Conservation (phyloP, 2,329 filamentous ascomycete species). For the Neofusicoccum laricinum region DNA sequence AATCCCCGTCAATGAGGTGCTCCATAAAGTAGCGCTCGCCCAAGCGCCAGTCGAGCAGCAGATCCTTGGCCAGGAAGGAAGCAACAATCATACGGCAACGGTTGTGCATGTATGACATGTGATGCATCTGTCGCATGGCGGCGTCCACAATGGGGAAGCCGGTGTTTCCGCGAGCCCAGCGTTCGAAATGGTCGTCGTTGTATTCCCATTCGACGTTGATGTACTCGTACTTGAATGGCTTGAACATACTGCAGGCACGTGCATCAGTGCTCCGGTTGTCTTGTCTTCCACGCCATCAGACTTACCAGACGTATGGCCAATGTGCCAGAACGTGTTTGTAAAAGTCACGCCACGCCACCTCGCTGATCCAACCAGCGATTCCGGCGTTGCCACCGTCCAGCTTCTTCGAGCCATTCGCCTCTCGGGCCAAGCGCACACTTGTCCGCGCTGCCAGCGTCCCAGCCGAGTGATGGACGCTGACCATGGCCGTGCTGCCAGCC, state of each 20-base stretch:
- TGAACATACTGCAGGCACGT: slow-evolving; percentile 58
- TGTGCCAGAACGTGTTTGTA: slow-evolving; percentile 81
- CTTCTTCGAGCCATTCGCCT: slow-evolving; percentile 59
- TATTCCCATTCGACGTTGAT: slow-evolving; percentile 82
- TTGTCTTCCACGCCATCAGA: slow-evolving; percentile 7
- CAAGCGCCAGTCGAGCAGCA: slow-evolving; percentile 78
- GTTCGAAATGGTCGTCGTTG: slow-evolving; percentile 62
- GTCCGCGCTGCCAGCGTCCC: slow-evolving; percentile 68
- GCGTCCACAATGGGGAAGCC: slow-evolving; percentile 84
- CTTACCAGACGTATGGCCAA: slow-evolving; percentile 78
- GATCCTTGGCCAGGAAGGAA: slow-evolving; percentile 76
- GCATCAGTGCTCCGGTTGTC: background rate
- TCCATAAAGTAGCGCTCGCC: slow-evolving; percentile 84
- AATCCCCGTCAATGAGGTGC: slow-evolving; percentile 73
- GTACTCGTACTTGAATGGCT: slow-evolving; percentile 80
- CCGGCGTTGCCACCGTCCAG: slow-evolving; percentile 66
- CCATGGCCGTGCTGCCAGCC: slow-evolving; percentile 60
- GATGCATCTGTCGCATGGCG: slow-evolving; percentile 73
- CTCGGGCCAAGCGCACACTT: slow-evolving; percentile 61
- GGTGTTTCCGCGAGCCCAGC: slow-evolving; percentile 72
- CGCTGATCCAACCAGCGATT: slow-evolving; percentile 72
- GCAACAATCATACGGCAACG: slow-evolving; percentile 80
- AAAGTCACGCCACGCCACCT: slow-evolving; percentile 84
- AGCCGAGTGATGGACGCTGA: slow-evolving; percentile 71
- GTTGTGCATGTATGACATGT: slow-evolving; percentile 78